Evolutionary conservation across 257 asterid genomes (phyloP), one percentile per base, ranked within the genome.

Genomic region (Forsythia suspensa): DNA sequence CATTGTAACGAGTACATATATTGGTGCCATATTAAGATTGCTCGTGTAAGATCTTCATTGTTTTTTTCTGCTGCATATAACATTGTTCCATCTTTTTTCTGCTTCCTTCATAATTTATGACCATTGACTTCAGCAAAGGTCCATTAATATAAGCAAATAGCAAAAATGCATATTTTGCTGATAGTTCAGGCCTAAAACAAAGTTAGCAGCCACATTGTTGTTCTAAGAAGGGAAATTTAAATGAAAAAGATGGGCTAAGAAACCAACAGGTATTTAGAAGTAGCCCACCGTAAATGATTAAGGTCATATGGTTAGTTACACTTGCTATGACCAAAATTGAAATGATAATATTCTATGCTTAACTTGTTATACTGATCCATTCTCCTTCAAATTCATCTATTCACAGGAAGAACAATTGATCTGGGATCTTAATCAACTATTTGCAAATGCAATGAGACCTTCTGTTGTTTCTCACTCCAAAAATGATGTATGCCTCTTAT

Each of bases 401-500:
- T 75, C 52, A 75, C 92, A 93, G 99, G 91, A 76, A 46, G 89
- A 89, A 72, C 85, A 83, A 81, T 72, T 77, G 81, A 70, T 83
- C 51, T 92, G 92, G 93, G 95, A 92, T 87, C 92, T 85, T 77
- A 85, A 88, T 82, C 57, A 91, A 75, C 91, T 90, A 80, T 82
- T 96, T 79, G 85, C 91, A 38, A 89, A 80, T 82, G 79, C 94
- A 80, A 52, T 83, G 57, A 89, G 97, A 81, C 90, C 94, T n/a
- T 73, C 90, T 8, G 87, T 88, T 71, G 77, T 74, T 84, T 91
- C 97, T 79, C 97, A 94, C 91, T 84, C 97, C 71, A 91, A 87
- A 88, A 86, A 81, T 80, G 88, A 89, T 72, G 99, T 91, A 81
- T 79, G 89, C 77, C 73, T 37, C 74, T 7, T 66, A 69, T 61